A percentile compares a stretch with the other conserved stretches of the same genome.
phyloP scores from a whole-genome alignment of 2,329 filamentous ascomycete species.

The Arthrobotrys conoides region DNA sequence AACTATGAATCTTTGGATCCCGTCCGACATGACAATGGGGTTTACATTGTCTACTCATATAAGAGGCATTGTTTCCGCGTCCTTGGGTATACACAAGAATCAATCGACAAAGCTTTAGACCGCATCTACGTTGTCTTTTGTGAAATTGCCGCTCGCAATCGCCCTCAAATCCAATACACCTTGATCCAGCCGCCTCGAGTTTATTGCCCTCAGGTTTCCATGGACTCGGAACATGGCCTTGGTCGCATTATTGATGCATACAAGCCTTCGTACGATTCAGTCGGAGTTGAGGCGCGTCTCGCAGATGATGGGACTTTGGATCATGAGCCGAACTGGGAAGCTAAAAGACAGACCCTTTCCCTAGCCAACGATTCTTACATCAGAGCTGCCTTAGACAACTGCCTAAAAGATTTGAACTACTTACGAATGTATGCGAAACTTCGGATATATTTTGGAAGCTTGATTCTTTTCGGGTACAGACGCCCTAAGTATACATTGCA shows the following conservation, averaged over 20 bases:
- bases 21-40: constrained; percentile 62
- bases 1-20: constrained; percentile 63
- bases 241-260: constrained; percentile 60
- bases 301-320: constrained; percentile 39
- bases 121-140: constrained; percentile 63
- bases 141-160: constrained; percentile 62
- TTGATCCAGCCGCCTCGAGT: constrained; percentile 60
- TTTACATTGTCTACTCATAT: constrained; percentile 61
- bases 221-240: constrained; percentile 60
- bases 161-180: constrained; percentile 54
- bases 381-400: constrained; percentile 57
- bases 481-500: constrained; percentile 45
- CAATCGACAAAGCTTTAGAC: constrained; percentile 61
- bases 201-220: constrained; percentile 34
- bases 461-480: constrained; percentile 63
- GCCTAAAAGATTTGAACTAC: constrained; percentile 62
- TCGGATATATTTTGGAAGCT: constrained; percentile 63
- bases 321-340: constrained; percentile 56
- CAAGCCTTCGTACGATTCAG: constrained; percentile 44
- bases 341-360: constrained; percentile 43
- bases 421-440: constrained; percentile 62
- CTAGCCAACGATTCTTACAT: constrained; percentile 62
- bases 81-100: constrained; percentile 60
- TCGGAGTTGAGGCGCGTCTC: constrained; percentile 59
- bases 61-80: constrained; percentile 61